Percentiles rank a stretch among this genome's conserved stretches.
These are phyloP conservation scores for Fusarium buxicola DNA, from an alignment of 2,329 filamentous ascomycete species.

Conservation along the genomic window DNA sequence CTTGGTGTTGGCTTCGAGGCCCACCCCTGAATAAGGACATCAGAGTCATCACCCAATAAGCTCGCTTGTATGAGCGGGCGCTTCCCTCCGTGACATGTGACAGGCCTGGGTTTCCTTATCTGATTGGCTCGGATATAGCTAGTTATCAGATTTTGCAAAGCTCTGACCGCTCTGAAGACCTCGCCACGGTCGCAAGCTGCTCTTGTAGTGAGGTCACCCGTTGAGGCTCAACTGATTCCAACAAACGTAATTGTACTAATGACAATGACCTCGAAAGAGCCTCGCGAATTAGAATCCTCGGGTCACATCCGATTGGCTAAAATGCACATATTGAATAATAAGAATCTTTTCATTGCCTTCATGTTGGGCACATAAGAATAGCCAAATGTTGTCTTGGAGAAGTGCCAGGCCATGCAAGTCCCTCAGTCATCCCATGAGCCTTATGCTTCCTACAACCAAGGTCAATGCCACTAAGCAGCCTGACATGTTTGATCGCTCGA, in stretches of 20 bases:
- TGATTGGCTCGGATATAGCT: not conserved
- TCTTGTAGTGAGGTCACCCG: too few species aligned
- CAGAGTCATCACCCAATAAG: not conserved
- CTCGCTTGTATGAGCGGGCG: not conserved
- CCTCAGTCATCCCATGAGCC: not conserved
- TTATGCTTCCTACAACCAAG: conserved; percentile 18
- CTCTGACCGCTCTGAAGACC: too few species aligned
- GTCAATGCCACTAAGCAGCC: conserved; percentile 30
- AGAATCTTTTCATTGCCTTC: too few species aligned
- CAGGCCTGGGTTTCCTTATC: not conserved
- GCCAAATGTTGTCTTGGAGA: too few species aligned
- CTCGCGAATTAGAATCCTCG: too few species aligned
- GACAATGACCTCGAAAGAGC: too few species aligned
- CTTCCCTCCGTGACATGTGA: conserved; percentile 5
- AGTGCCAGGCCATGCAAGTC: not conserved
- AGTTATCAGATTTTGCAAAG: conserved; percentile 3
- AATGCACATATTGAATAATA: too few species aligned
- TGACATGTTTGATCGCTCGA: conserved; percentile 45
- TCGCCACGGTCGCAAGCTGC: too few species aligned
- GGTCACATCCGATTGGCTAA: too few species aligned
- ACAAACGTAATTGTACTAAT: too few species aligned
- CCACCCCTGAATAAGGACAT: not conserved
- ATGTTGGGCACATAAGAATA: too few species aligned
- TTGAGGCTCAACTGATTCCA: too few species aligned
- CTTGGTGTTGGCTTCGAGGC: not conserved